phyloP scores from a whole-genome alignment of 177 flowering plant genomes.

The Viscum album region DNA sequence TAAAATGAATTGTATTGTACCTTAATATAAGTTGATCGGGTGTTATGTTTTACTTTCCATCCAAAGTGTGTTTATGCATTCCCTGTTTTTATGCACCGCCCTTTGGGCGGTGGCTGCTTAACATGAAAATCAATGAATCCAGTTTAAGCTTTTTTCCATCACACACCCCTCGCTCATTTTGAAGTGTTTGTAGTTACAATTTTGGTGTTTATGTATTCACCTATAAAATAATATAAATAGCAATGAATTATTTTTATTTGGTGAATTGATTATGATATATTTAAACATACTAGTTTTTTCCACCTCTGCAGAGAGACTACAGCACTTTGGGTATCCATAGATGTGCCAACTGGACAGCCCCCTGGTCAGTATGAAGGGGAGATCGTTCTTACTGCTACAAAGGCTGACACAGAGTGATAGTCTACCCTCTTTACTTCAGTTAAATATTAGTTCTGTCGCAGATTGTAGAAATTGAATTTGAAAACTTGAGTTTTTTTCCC shows the following conservation, averaged over 20 bases:
- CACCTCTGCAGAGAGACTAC: conserved; percentile 68
- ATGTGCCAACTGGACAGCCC: conserved; percentile 67
- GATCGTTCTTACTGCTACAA: conserved; percentile 54
- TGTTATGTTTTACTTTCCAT: too few species aligned
- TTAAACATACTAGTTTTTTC: conserved; percentile 10
- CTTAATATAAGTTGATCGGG: too few species aligned
- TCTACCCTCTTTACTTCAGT: conserved; percentile 26
- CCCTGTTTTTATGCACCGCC: too few species aligned
- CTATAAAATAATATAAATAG: too few species aligned
- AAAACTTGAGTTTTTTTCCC: too few species aligned
- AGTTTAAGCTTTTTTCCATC: too few species aligned
- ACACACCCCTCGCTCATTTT: too few species aligned
- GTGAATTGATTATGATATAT: neutral
- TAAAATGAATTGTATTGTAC: too few species aligned
- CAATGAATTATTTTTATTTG: neutral
- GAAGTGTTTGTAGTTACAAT: too few species aligned
- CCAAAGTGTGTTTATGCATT: too few species aligned
- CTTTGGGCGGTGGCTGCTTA: neutral
- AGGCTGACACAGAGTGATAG: conserved; percentile 55
- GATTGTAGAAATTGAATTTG: neutral
- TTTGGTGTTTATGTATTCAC: too few species aligned
- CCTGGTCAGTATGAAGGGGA: conserved; percentile 93
- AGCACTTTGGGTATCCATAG: conserved; percentile 76
- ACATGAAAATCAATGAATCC: too few species aligned
- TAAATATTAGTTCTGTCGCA: conserved; percentile 17